Conservation (phyloP, 257 asterid genomes). For the Solanum pinnatisectum region DNA sequence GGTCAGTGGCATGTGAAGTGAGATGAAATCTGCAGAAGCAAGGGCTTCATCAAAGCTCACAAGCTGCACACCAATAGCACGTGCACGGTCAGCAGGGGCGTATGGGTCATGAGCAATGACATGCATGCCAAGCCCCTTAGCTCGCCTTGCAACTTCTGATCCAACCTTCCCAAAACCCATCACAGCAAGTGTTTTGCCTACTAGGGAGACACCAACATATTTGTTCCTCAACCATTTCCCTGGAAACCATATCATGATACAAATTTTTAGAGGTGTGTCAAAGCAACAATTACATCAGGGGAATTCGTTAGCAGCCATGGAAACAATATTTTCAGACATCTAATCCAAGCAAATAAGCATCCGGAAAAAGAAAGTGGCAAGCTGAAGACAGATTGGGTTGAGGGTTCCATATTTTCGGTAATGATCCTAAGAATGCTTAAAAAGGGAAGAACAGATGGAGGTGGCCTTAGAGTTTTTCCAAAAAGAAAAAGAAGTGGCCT, state of each 20-base stretch:
- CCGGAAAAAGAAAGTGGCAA: neutral
- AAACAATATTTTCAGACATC: neutral
- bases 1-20: slow-evolving; percentile 95
- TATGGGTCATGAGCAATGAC: slow-evolving; percentile 93
- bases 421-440: neutral
- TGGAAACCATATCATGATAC: slow-evolving; percentile 2
- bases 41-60: slow-evolving; percentile 86
- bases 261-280: neutral
- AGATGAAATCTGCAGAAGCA: slow-evolving; percentile 69
- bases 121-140: slow-evolving; percentile 94
- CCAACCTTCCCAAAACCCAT: slow-evolving; percentile 98
- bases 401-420: neutral
- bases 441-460: neutral
- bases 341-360: neutral
- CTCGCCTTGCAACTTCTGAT: slow-evolving; percentile 95
- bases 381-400: neutral
- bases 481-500: neutral
- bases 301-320: neutral
- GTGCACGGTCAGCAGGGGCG: slow-evolving; percentile 93
- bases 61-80: slow-evolving; percentile 81
- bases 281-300: neutral
- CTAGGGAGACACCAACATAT: slow-evolving; percentile 92
- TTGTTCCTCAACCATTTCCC: slow-evolving; percentile 92
- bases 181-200: slow-evolving; percentile 89
- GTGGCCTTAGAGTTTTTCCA: neutral